Base-by-base conservation (phyloP, 2,329 filamentous ascomycete species). In the Penicillium sp. region DNA sequence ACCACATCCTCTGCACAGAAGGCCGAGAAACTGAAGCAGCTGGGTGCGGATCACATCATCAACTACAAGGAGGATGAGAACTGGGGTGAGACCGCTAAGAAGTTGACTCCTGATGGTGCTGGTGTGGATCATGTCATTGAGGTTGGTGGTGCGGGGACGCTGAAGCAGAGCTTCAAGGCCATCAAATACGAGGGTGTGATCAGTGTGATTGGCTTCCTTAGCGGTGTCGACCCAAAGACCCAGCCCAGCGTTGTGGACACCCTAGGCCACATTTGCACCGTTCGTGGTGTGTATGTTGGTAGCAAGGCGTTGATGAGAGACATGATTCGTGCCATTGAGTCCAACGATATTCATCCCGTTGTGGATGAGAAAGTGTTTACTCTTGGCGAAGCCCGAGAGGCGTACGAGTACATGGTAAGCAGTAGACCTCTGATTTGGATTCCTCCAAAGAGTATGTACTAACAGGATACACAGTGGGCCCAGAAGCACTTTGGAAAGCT, bases 91-190 rank as follows among this genome's bases (percentile, higher is more conserved):
- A 79, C 79, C 27, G 86, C 85, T 16, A 79, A 82, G 57, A 74
- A 75, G 10, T 68, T 81, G 10, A 81, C 79, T 0, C 77, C 82
- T 0, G 70, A 75, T 1, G 81, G 81, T 16, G 66, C 64, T 2
- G 88, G 88, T 13, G 82, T 88, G 8, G 82, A 89, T 64, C 79
- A 87, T 58, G 75, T 90, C 39, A 66, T 89, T 39, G 88, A 90
- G 64, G 82, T 89, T n/a, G 87, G 85, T 13, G 87, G 87, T 0
- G 78, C 84, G 0, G 79, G 78, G n/a, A 89, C 86, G 0, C 78
- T 90, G 61, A 65, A 74, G 3, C 79, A 87, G 67, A 81, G 79
- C 3, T 72, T 88, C 42, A 80, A 80, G 60, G 81, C 82, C 1
- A 74, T 85, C 56, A 77, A 76, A 52, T 78, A 79, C 29, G 84